Percentiles rank a stretch among this genome's conserved stretches.
phyloP scores from a whole-genome alignment of 441 rosid genomes.

The Populus tomentosa region DNA sequence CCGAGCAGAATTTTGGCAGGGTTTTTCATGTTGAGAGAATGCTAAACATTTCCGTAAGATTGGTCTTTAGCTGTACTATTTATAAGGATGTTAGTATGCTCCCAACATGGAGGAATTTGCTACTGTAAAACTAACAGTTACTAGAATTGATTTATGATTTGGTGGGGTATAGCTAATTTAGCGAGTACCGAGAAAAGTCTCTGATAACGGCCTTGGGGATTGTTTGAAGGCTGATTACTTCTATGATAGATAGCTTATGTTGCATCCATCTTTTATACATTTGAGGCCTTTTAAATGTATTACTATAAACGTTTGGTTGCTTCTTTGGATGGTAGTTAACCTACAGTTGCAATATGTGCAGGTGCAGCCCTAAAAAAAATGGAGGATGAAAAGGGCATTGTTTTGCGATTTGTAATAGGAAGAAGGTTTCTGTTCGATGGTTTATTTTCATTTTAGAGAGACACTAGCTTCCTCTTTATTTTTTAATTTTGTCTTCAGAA shows the following conservation, averaged over 20 bases:
- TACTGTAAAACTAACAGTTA: background rate
- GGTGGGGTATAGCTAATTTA: background rate
- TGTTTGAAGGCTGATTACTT: background rate
- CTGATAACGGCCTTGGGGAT: background rate
- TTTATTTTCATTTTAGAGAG: background rate
- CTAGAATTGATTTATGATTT: background rate
- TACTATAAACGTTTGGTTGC: background rate
- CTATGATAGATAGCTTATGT: background rate
- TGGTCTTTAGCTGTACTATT: background rate
- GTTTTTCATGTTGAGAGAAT: background rate
- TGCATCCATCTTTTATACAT: background rate
- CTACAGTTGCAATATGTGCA: conserved; percentile 28
- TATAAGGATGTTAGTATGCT: background rate
- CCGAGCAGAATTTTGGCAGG: background rate
- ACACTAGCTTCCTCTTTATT: background rate
- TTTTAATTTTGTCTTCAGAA: conserved; percentile 9
- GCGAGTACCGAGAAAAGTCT: background rate
- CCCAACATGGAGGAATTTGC: background rate
- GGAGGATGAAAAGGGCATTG: conserved; percentile 72
- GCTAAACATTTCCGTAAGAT: background rate
- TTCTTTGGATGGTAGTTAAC: conserved; percentile 11
- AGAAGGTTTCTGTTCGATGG: conserved; percentile 47
- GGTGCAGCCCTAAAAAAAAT: conserved; percentile 47
- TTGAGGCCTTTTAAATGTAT: background rate
- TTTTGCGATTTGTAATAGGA: conserved; percentile 76